These are phyloP conservation scores for Cucurbita argyrosperma DNA, from an alignment of 306 rosid genomes.

Conservation along the genomic window DNA sequence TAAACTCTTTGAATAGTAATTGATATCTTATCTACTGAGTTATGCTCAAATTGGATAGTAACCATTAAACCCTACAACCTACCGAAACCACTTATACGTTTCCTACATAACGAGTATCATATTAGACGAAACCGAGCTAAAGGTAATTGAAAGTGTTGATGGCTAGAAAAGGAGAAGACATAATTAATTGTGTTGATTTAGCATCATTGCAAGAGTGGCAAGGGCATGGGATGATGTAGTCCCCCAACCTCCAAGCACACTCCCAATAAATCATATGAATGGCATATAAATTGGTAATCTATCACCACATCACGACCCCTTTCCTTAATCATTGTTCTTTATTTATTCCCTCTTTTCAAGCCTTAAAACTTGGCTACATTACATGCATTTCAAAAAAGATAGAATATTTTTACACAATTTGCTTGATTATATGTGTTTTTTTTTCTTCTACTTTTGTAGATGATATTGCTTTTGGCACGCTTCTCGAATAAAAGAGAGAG, in stretches of 20 bases:
- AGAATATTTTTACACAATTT: neutral
- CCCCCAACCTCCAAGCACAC: conserved; percentile 8
- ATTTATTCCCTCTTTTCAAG: neutral
- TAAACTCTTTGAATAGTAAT: neutral
- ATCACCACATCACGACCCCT: neutral
- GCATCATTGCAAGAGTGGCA: neutral
- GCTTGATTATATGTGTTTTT: neutral
- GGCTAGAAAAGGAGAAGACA: neutral
- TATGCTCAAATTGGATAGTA: too few species aligned
- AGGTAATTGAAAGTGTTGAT: neutral
- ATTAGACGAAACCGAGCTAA: neutral
- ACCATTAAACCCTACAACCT: neutral
- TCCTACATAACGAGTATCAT: neutral
- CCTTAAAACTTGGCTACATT: neutral
- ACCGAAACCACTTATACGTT: neutral
- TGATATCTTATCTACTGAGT: too few species aligned
- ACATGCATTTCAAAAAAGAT: neutral
- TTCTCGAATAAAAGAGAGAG: too few species aligned
- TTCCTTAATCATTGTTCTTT: neutral
- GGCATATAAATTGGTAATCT: neutral
- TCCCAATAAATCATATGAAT: neutral
- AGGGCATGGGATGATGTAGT: conserved; percentile 9
- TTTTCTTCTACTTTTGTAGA: too few species aligned
- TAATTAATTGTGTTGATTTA: neutral
- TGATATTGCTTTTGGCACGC: neutral